A percentile compares a stretch with the other conserved stretches of the same genome.
phyloP scores from a whole-genome alignment of 139 green algal species.

The Zygnema circumcarinatum region DNA sequence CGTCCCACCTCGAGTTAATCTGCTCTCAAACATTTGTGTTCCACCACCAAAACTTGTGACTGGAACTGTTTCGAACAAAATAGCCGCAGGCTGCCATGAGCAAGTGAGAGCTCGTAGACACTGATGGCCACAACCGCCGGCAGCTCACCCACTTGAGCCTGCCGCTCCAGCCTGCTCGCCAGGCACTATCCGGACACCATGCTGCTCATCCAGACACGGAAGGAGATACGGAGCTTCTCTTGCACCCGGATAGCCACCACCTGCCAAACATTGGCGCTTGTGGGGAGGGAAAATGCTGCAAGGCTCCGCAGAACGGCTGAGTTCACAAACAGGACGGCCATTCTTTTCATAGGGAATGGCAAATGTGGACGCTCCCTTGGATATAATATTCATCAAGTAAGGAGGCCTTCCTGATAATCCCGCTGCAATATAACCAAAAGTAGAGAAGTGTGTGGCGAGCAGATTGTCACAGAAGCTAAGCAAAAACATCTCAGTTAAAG shows the following conservation, averaged over 20 bases:
- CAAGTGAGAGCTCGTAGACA: no score
- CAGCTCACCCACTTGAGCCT: no score
- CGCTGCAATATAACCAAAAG: conserved; percentile 42
- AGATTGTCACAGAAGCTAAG: conserved; percentile 39
- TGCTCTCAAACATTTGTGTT: no score
- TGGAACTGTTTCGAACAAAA: no score
- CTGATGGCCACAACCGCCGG: no score
- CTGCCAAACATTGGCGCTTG: background rate
- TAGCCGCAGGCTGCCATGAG: no score
- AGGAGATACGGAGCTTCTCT: background rate
- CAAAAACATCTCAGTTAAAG: conserved; percentile 43
- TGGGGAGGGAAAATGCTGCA: conserved; percentile 23
- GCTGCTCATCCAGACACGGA: background rate
- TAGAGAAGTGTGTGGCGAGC: conserved; percentile 30
- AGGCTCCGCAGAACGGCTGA: conserved; percentile 16
- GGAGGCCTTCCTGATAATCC: conserved; percentile 14
- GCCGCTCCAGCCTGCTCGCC: background rate
- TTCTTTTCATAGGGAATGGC: conserved; percentile 14
- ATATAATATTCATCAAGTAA: conserved; percentile 27
- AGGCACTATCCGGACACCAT: background rate
- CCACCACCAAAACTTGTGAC: no score
- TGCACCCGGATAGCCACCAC: background rate
- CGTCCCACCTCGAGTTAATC: no score
- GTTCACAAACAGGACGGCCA: conserved; percentile 26
- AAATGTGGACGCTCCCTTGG: background rate